phyloP scores from a whole-genome alignment of 2,329 filamentous ascomycete genomes.

The Microsporum audouinii region DNA sequence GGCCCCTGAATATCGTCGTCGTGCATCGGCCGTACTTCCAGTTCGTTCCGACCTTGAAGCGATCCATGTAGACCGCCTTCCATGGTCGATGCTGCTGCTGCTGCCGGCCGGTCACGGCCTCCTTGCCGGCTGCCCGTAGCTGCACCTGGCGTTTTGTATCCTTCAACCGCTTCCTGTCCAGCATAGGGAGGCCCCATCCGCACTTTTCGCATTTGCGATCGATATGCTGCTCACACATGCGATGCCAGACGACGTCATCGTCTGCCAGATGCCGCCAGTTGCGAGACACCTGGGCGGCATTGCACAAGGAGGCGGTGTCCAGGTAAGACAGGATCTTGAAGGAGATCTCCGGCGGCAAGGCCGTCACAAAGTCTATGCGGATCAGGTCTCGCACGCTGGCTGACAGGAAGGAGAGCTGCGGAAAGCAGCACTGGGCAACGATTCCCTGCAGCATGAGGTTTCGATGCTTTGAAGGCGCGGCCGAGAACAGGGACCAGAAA shows the following conservation, averaged over 20 bases:
- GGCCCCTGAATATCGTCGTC: conserved; percentile 71
- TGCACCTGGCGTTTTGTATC: conserved; percentile 81
- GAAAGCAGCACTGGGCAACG: conserved; percentile 92
- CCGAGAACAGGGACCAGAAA: conserved; percentile 96
- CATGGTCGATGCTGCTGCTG: conserved; percentile 51
- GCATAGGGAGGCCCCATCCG: conserved; percentile 80
- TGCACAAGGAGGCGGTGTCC: conserved; percentile 88
- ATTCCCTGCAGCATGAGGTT: conserved; percentile 96
- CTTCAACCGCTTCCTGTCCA: conserved; percentile 77
- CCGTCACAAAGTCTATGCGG: conserved; percentile 90
- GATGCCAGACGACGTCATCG: conserved; percentile 94
- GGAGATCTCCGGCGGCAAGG: conserved; percentile 77
- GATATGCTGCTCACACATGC: conserved; percentile 96
- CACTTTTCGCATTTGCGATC: conserved; percentile 89
- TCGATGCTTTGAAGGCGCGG: conserved; percentile 82
- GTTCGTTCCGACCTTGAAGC: conserved; percentile 90
- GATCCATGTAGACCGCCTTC: conserved; percentile 95
- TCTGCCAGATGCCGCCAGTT: conserved; percentile 85
- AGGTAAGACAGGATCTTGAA: conserved; percentile 89
- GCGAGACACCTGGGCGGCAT: conserved; percentile 84
- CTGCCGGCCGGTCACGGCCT: neutral
- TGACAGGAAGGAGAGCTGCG: conserved; percentile 86
- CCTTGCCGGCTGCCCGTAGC: conserved; percentile 35
- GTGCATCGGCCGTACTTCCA: conserved; percentile 93
- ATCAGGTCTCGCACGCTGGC: conserved; percentile 86